Conservation (phyloP, 2,329 filamentous ascomycete species). For the Beauveria brongniartii region DNA sequence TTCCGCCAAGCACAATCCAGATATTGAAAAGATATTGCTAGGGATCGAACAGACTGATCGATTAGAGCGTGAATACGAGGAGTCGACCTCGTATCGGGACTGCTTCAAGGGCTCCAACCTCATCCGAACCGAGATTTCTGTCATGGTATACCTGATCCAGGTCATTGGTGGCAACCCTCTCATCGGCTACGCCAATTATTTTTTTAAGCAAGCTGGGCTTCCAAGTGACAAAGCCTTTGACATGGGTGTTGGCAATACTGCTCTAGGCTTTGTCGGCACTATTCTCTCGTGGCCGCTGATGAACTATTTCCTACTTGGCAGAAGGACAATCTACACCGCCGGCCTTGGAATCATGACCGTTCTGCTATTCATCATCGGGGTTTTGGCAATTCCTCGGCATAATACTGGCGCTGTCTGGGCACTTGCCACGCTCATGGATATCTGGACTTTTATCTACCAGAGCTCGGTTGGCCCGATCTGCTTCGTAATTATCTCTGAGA, state of each 20-base stretch:
- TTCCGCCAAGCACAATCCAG: conserved; percentile 18
- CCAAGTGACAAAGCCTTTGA: conserved; percentile 16
- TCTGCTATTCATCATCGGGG: conserved; percentile 34
- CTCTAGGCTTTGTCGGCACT: conserved; percentile 33
- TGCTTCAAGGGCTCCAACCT: conserved; percentile 41
- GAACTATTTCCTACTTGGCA: conserved; percentile 27
- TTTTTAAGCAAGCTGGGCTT: conserved; percentile 26
- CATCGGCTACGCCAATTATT: conserved; percentile 50
- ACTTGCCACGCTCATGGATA: conserved; percentile 30
- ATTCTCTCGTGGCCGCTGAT: conserved; percentile 33
- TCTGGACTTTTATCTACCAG: conserved; percentile 35
- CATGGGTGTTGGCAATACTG: conserved; percentile 29
- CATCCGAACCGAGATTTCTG: conserved; percentile 47
- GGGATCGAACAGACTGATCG: conserved; percentile 52
- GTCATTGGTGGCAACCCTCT: conserved; percentile 57
- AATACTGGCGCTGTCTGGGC: conserved; percentile 27
- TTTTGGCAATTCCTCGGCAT: conserved; percentile 27
- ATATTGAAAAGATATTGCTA: conserved; percentile 35
- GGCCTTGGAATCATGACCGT: conserved; percentile 21
- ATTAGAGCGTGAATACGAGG: conserved; percentile 42
- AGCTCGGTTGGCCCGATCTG: conserved; percentile 34
- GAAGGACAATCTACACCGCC: conserved; percentile 30
- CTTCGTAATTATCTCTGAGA: conserved; percentile 33
- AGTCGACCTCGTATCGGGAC: conserved; percentile 41
- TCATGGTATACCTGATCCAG: conserved; percentile 57